Evolutionary conservation across 2,329 filamentous ascomycete species (phyloP).

Genomic region (Fusarium sp.): DNA sequence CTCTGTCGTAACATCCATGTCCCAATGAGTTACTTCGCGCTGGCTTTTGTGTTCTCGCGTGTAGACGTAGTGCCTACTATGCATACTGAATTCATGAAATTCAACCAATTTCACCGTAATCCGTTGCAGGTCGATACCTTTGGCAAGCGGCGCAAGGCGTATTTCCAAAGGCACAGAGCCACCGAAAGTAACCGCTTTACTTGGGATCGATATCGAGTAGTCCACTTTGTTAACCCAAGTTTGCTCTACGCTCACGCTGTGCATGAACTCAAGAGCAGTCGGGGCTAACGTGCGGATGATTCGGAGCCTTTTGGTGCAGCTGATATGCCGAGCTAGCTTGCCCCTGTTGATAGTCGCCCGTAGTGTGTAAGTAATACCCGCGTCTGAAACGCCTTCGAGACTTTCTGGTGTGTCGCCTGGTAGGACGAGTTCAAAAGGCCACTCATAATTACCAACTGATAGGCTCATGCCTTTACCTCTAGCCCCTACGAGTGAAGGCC

Average conservation of each 20-base stretch:
- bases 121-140: constrained; percentile 83
- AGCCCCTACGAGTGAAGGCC: constrained; percentile 69
- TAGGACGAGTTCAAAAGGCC: constrained; percentile 78
- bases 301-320: constrained; percentile 78
- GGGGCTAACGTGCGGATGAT: constrained; percentile 81
- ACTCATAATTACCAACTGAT: constrained; percentile 81
- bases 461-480: constrained; percentile 66
- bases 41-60: constrained; percentile 70
- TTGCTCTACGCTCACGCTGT: constrained; percentile 94
- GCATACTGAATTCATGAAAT: constrained; percentile 72
- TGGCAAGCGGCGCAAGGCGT: constrained; percentile 85
- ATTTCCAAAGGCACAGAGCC: constrained; percentile 86
- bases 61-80: constrained; percentile 57
- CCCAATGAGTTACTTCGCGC: constrained; percentile 70
- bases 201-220: constrained; percentile 91
- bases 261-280: constrained; percentile 77
- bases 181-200: constrained; percentile 92
- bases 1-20: constrained; percentile 63
- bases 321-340: constrained; percentile 86
- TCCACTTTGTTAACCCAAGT: constrained; percentile 97
- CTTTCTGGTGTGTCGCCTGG: constrained; percentile 81
- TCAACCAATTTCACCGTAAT: constrained; percentile 84
- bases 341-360: constrained; percentile 88
- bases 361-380: constrained; percentile 86
- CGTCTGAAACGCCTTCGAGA: constrained; percentile 86